Percentiles rank a stretch among this genome's conserved stretches.
Evolutionary conservation across 129 eudicot species (phyloP).

Genomic region (Scalesia atractyloides): DNA sequence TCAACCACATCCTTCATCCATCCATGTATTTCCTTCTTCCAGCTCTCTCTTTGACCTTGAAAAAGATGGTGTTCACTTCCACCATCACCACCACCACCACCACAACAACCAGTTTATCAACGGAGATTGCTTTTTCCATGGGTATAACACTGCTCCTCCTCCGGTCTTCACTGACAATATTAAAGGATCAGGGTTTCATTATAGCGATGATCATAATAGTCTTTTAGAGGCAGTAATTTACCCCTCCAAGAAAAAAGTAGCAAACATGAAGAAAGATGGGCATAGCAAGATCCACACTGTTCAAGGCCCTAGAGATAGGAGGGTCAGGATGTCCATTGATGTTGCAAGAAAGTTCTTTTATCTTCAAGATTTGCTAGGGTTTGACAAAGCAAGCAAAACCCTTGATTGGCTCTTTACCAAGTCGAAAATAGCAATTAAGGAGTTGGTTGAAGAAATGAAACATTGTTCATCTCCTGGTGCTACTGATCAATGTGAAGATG

Average conservation of each 20-base stretch:
- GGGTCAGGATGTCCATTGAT: slow-evolving; percentile 43
- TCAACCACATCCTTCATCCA: slow-evolving; percentile 23
- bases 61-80: slow-evolving; percentile 3
- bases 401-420: slow-evolving; percentile 41
- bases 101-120: slow-evolving; percentile 10
- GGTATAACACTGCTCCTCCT: not conserved
- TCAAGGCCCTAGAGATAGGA: slow-evolving; percentile 40
- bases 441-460: not conserved
- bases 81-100: not conserved
- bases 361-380: slow-evolving; percentile 47
- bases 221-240: slow-evolving; percentile 20
- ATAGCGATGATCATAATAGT: not conserved
- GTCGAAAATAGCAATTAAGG: slow-evolving; percentile 10
- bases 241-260: not conserved
- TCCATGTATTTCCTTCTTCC: slow-evolving; percentile 9
- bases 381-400: slow-evolving; percentile 51
- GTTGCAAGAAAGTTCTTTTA: slow-evolving; percentile 41
- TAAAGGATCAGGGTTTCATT: slow-evolving; percentile 6
- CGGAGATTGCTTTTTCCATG: slow-evolving; percentile 3
- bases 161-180: not conserved
- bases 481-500: not conserved
- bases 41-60: slow-evolving; percentile 8
- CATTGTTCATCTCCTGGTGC: not conserved
- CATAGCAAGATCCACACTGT: slow-evolving; percentile 49
- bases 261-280: slow-evolving; percentile 35